Conservation (phyloP, 257 asterid species). For the Ophiorrhiza pumila region DNA sequence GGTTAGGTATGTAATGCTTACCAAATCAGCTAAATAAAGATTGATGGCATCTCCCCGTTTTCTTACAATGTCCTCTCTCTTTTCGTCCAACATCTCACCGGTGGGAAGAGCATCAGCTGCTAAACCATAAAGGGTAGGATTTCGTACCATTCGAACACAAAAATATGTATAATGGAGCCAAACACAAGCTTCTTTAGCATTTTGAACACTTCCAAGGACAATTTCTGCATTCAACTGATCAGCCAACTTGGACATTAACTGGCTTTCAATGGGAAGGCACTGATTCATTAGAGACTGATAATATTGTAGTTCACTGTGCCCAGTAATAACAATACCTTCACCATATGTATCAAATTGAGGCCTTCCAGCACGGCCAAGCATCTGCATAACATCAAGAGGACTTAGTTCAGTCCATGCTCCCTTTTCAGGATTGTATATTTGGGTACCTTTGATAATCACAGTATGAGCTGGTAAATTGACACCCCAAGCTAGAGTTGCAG, state of each 20-base stretch:
- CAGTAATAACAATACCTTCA: conserved; percentile 41
- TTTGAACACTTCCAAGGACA: conserved; percentile 44
- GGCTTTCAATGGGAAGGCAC: conserved; percentile 46
- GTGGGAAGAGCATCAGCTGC: conserved; percentile 29
- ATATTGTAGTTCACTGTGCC: conserved; percentile 38
- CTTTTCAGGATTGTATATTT: conserved; percentile 42
- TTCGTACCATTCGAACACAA: conserved; percentile 40
- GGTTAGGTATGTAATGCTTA: conserved; percentile 9
- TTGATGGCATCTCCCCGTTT: not conserved
- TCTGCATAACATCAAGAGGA: conserved; percentile 47
- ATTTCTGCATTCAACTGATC: conserved; percentile 49
- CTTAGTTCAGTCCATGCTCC: conserved; percentile 48
- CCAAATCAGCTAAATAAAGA: conserved; percentile 24
- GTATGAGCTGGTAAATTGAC: conserved; percentile 50
- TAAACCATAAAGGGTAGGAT: conserved; percentile 42
- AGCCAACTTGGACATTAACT: conserved; percentile 40
- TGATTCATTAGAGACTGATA: conserved; percentile 44
- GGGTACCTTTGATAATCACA: conserved; percentile 46
- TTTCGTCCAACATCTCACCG: conserved; percentile 28
- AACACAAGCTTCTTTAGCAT: conserved; percentile 42
- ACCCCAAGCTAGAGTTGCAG: conserved; percentile 50
- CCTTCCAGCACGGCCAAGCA: conserved; percentile 55
- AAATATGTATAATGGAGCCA: conserved; percentile 48
- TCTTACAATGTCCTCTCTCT: conserved; percentile 27
- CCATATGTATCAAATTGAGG: conserved; percentile 43